Evolutionary conservation across 495 filamentous ascomycete genomes (phyloP).

Genomic region (Trichoderma gamsii): DNA sequence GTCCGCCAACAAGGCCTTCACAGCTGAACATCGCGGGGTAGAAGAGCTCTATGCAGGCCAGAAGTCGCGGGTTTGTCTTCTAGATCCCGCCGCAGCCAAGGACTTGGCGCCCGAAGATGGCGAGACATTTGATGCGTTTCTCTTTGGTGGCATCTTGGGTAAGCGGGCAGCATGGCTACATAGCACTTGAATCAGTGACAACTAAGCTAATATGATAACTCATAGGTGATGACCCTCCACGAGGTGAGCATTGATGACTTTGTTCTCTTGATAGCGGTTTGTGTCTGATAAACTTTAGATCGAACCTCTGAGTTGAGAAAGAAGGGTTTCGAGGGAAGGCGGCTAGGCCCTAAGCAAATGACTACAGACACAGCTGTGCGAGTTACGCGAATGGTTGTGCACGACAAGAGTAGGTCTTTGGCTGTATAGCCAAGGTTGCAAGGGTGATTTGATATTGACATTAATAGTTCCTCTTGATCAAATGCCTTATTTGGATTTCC

Average conservation of each 20-base stretch:
- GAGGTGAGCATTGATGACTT: conserved; percentile 54
- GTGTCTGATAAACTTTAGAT: conserved; percentile 47
- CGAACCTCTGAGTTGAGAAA: conserved; percentile 86
- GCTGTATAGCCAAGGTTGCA: no score
- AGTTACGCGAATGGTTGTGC: conserved; percentile 82
- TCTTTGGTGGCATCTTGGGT: conserved; percentile 97
- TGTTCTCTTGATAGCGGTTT: not conserved
- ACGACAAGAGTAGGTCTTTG: conserved; percentile 60
- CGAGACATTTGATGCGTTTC: conserved; percentile 75
- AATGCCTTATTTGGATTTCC: conserved; percentile 77
- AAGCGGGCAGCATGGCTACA: conserved; percentile 25
- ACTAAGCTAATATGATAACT: conserved; percentile 11
- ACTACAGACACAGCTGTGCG: conserved; percentile 95
- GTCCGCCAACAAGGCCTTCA: conserved; percentile 51
- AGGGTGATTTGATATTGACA: not conserved
- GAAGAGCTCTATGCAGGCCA: conserved; percentile 66
- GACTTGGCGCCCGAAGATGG: conserved; percentile 82
- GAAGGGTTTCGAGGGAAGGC: conserved; percentile 83
- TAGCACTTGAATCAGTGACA: not conserved
- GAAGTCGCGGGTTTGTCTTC: conserved; percentile 66
- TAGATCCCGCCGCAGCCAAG: conserved; percentile 75
- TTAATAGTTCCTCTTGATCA: conserved; percentile 60
- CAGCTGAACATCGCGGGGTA: conserved; percentile 63
- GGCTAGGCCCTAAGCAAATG: conserved; percentile 93
- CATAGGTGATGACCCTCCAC: conserved; percentile 85